phyloP scores from a whole-genome alignment of 2,329 filamentous ascomycete species.

The Bipolaris zeicola region DNA sequence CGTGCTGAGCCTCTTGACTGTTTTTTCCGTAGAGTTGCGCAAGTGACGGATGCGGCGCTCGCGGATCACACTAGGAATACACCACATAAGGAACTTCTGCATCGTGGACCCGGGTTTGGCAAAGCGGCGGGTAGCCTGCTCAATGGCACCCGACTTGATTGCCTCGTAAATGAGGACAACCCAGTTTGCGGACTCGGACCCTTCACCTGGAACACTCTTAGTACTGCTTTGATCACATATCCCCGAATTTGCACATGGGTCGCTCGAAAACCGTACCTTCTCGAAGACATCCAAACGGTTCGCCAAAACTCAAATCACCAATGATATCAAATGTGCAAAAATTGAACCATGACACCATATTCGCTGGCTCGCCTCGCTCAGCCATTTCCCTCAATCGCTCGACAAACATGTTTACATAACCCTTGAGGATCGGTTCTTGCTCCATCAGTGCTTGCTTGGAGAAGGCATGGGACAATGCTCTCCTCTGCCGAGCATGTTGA shows the following conservation, averaged over 20 bases:
- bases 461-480: slow-evolving; percentile 51
- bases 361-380: slow-evolving; percentile 32
- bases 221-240: background rate
- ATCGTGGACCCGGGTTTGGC: slow-evolving; percentile 28
- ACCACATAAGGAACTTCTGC: slow-evolving; percentile 38
- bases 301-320: slow-evolving; percentile 41
- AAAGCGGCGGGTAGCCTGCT: slow-evolving; percentile 40
- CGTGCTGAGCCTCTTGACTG: slow-evolving; percentile 30
- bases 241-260: no score
- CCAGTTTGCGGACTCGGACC: slow-evolving; percentile 42
- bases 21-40: slow-evolving; percentile 40
- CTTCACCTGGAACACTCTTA: slow-evolving; percentile 26
- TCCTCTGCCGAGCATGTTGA: slow-evolving; percentile 48
- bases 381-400: slow-evolving; percentile 45
- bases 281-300: slow-evolving; percentile 40
- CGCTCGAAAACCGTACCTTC: slow-evolving; percentile 25
- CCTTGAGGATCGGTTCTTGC: slow-evolving; percentile 49
- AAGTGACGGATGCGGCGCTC: slow-evolving; percentile 36
- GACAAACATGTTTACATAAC: slow-evolving; percentile 51
- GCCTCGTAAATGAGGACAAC: slow-evolving; percentile 43
- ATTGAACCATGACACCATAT: slow-evolving; percentile 45
- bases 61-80: slow-evolving; percentile 34
- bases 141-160: slow-evolving; percentile 42
- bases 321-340: slow-evolving; percentile 45
- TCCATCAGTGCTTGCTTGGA: slow-evolving; percentile 48